phyloP scores from a whole-genome alignment of 2,329 filamentous ascomycete genomes.

The Diaporthe sp. region DNA sequence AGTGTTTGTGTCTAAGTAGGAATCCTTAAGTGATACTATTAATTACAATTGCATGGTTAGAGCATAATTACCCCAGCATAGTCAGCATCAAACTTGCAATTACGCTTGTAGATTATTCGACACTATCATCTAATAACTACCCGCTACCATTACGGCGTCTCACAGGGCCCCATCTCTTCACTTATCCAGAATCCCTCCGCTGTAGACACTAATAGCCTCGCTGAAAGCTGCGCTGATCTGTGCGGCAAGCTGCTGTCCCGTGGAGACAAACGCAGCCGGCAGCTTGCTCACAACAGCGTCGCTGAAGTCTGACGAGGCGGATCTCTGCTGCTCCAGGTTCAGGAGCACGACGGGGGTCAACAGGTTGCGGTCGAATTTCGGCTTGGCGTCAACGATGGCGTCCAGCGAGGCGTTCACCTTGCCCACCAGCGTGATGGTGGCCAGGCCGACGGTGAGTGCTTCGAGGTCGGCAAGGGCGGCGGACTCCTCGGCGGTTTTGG shows the following conservation, averaged over 20 bases:
- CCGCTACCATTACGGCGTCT: too few species aligned
- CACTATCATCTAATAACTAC: neutral
- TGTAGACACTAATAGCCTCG: slow-evolving; percentile 48
- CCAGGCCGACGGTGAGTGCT: slow-evolving; percentile 50
- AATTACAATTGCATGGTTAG: neutral
- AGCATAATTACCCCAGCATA: too few species aligned
- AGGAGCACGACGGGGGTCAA: slow-evolving; percentile 55
- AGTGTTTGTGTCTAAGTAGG: neutral
- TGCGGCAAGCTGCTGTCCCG: slow-evolving; percentile 49
- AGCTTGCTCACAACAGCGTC: slow-evolving; percentile 52
- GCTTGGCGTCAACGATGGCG: slow-evolving; percentile 51
- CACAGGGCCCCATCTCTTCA: neutral
- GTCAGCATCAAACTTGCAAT: neutral
- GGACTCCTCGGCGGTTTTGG: slow-evolving; percentile 48
- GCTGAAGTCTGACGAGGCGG: slow-evolving; percentile 51
- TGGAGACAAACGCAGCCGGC: slow-evolving; percentile 44
- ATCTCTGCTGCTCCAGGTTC: slow-evolving; percentile 52
- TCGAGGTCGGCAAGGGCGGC: slow-evolving; percentile 50
- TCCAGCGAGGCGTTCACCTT: slow-evolving; percentile 52
- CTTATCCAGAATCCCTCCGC: slow-evolving; percentile 18
- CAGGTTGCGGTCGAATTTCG: slow-evolving; percentile 55
- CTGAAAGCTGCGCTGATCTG: slow-evolving; percentile 52
- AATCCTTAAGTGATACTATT: neutral
- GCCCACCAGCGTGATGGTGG: slow-evolving; percentile 47
- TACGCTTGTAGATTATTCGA: neutral